Conservation (phyloP, 805 yeast species). For the Henningerozyma blattae region DNA sequence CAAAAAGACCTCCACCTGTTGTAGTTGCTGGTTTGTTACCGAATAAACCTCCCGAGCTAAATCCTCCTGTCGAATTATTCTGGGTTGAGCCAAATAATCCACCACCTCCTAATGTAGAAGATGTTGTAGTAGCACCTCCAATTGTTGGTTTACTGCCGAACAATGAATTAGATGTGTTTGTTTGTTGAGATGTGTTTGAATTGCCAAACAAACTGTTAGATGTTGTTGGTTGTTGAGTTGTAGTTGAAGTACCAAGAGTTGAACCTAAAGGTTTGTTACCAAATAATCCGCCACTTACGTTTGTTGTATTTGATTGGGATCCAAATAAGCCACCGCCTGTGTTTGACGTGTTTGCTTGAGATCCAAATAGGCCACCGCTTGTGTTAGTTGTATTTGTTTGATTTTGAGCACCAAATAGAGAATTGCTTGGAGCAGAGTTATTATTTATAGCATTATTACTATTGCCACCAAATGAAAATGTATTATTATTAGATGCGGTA, state of each 20-base stretch:
- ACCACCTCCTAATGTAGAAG: conserved; percentile 10
- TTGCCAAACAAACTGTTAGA: conserved; percentile 3
- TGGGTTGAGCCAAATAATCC: conserved; percentile 10
- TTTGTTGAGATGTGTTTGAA: conserved; percentile 5
- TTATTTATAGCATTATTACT: conserved; percentile 2
- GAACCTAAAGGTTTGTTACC: no score
- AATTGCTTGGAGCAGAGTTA: background rate
- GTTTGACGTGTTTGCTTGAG: background rate
- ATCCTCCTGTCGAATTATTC: conserved; percentile 1
- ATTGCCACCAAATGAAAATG: conserved; percentile 11
- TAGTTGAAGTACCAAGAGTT: no score
- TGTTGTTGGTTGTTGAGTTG: background rate
- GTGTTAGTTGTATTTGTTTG: background rate
- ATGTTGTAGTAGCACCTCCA: conserved; percentile 3
- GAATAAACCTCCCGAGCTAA: conserved; percentile 21
- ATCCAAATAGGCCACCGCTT: conserved; percentile 1
- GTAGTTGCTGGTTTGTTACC: conserved; percentile 12
- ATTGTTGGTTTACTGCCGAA: conserved; percentile 11
- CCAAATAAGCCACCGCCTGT: conserved; percentile 10
- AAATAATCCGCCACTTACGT: background rate
- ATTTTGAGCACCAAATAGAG: background rate
- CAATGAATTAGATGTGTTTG: conserved; percentile 9
- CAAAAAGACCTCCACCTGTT: conserved; percentile 16
- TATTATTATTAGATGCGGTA: conserved; percentile 1
- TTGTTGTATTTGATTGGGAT: conserved; percentile 6